Conservation (phyloP, 768 basidiomycete genomes). For the Mycena galopus region DNA sequence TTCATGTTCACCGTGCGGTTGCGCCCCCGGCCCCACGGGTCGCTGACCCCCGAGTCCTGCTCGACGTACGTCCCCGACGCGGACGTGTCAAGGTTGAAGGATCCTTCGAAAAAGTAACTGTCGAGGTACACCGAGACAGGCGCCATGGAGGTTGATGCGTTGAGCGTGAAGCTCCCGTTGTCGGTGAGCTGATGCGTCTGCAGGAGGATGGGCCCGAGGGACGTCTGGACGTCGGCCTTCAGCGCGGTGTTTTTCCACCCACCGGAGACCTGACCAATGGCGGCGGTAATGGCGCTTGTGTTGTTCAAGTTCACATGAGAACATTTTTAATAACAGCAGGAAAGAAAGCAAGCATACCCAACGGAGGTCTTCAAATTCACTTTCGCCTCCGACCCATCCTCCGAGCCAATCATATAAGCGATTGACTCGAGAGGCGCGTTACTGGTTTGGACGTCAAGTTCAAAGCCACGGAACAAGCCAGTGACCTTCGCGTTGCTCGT, state of each 20-base stretch:
- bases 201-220: not conserved
- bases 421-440: conserved; percentile 1
- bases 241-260: not conserved
- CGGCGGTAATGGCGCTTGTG: conserved; percentile 1
- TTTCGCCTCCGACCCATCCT: not conserved
- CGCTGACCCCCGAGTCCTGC: not conserved
- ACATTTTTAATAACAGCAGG: not conserved
- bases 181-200: not conserved
- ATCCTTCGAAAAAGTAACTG: conserved; percentile 4
- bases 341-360: conserved; percentile 1
- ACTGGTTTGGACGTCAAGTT: not conserved
- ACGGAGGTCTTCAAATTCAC: conserved; percentile 4
- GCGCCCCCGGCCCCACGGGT: conserved; percentile 1
- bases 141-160: conserved; percentile 2
- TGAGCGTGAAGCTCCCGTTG: not conserved
- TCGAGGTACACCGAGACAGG: not conserved
- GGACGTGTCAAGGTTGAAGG: not conserved
- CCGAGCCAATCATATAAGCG: conserved; percentile 1
- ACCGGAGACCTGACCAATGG: conserved; percentile 5
- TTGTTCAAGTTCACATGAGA: conserved; percentile 5
- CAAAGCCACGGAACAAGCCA: conserved; percentile 5
- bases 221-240: conserved; percentile 2
- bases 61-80: not conserved
- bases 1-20: conserved; percentile 2
- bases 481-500: conserved; percentile 1